Evolutionary conservation across 768 basidiomycete species (phyloP), one percentile per base, ranked within the genome.

Genomic region (Cyathus striatus): DNA sequence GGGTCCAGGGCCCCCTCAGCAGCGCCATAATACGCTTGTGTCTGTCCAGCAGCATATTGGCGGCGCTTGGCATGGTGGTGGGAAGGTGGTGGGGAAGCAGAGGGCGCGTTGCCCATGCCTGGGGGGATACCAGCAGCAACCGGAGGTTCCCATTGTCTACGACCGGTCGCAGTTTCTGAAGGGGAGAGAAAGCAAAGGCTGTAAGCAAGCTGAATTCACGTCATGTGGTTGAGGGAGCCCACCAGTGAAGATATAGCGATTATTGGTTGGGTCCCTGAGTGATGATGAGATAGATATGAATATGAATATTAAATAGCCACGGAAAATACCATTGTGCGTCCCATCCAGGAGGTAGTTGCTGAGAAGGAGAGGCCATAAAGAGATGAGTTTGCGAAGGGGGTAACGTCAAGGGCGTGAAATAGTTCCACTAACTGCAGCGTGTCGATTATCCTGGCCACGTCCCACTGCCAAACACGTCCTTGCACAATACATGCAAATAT

Each of bases 1-100:
- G 78, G 72, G 38, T 79, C 78, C 32, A 69, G 50, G 25, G 63
- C 50, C 3, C 65, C 66, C 21, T 72, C 71, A 10, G 63, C 60
- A 9, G 65, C 58, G 25, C 81, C 78, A 51, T 90, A 90, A 60
- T 93, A 93, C 2, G 78, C 90, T 56, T 92, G 90, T 1, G 91
- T 91, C 64, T 96, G 93, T 9, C 90, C 93, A 3, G 90, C 82
- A 38, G 94, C 94, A 60, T 97, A 97, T 62, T 95, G 92, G 35
- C 94, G 83, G 52, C 90, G 85, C 65, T 90, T 86, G 41, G 69
- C 43, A 49, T 76, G 71, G 22, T 65, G 59, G 30, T 74, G 61
- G 13, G 70, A 65, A 20, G 78, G 71, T 23, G 78, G 71, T 17
- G 66, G 62, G 3, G 74, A 68, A 12, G 66, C 65, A 16, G 68